Base-by-base conservation (phyloP, 1,284 basidiomycete genomes). In the Malassezia dermatis region DNA sequence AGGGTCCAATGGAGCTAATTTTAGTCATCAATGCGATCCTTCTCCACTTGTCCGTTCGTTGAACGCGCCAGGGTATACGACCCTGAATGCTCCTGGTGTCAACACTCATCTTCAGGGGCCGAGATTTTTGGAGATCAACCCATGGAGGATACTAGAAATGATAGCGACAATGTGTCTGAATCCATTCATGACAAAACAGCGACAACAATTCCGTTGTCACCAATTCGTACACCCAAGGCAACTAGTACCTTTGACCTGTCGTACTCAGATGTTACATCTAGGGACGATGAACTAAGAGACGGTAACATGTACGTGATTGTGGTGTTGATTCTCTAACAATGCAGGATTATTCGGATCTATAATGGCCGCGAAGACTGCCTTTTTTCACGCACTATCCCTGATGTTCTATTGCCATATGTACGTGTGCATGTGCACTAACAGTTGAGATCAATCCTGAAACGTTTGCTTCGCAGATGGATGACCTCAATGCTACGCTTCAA, bases 311-410 rank as follows among this genome's bases (percentile, higher is more conserved):
- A 39, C 19, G 37, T 8, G 32, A 34, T 8, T 5, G 4, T 19
- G n/a, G 2, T 39, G 1, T 19, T 19, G 3, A 7, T 10, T 2
- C 17, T 3, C 26, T 46, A n/a, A 46, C 8, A 12, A 7, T 8
- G 7, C 51, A 55, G 53, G 5, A 50, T 55, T 24, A 24, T 24
- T 8, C 21, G 53, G 2, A 19, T 21, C 13, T 56, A 21, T 19
- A 47, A 47, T 42, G 54, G 54, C 1, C 17, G 23, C 6, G 54
- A 56, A 19, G 40, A 24, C 3, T 46, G 37, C 21, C 40, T 46
- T n/a, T 56, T 56, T 34, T 40, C 31, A 2, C 27, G 27, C 7
- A n/a, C 15, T 7, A 19, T 51, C 2, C 54, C 54, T 4, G 21
- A 24, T 6, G 19, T 21, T 8, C 34, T 49, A 4, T 15, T 10